These are phyloP conservation scores for Pseudonitzschia pungens DNA, from an alignment of 108 stramenopile species.

Conservation along the genomic window DNA sequence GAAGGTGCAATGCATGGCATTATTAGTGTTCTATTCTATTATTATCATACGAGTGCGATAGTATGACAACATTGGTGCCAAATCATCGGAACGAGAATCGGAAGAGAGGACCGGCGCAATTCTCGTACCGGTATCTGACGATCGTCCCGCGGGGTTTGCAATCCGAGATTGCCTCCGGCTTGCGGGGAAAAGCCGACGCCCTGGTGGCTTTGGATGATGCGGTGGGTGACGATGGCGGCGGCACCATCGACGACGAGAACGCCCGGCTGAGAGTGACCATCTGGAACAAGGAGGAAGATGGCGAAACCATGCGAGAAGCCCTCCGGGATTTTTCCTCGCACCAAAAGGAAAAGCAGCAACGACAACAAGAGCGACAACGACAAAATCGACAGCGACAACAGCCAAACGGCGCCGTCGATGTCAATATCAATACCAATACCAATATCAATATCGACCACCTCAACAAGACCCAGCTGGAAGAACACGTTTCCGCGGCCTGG, in stretches of 20 bases:
- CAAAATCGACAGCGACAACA: constrained; percentile 6
- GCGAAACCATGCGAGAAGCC: constrained; percentile 7
- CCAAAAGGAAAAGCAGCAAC: background rate
- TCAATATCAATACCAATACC: background rate
- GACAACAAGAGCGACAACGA: background rate
- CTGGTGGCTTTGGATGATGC: background rate
- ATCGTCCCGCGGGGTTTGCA: constrained; percentile 11
- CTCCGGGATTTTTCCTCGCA: background rate
- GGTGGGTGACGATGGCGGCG: too few species aligned
- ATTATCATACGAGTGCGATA: too few species aligned
- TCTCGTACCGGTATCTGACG: constrained; percentile 4
- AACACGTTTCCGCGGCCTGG: background rate
- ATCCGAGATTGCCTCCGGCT: background rate
- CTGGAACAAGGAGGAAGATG: constrained; percentile 3
- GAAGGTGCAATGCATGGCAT: too few species aligned
- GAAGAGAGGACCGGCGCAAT: background rate
- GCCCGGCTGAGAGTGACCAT: background rate
- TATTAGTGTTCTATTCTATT: too few species aligned
- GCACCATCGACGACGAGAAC: background rate
- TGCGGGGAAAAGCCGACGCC: background rate
- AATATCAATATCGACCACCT: background rate
- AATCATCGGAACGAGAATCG: background rate
- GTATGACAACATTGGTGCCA: background rate
- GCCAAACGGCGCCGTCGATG: too few species aligned
- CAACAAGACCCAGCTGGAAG: background rate